These are phyloP conservation scores for Serendipita sp. DNA, from an alignment of 768 basidiomycete species.

Conservation along the genomic window DNA sequence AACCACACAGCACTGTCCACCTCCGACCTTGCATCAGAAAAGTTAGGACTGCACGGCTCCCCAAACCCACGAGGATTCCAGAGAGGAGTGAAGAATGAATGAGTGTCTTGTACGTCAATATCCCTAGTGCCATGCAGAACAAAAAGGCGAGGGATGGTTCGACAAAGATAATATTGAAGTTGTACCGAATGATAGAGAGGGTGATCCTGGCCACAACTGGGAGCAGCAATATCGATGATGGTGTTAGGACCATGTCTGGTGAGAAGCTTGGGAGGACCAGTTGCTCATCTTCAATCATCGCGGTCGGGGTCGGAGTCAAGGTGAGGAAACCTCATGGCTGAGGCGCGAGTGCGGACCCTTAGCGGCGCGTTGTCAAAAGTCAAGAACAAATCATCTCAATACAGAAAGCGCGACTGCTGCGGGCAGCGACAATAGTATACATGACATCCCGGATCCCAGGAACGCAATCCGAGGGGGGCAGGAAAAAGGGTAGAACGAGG, in stretches of 20 bases:
- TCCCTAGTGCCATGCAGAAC: background rate
- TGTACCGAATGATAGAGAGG: background rate
- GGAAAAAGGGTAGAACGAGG: background rate
- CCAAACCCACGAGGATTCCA: background rate
- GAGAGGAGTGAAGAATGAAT: background rate
- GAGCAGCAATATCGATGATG: background rate
- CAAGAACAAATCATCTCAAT: constrained; percentile 1
- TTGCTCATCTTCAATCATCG: constrained; percentile 4
- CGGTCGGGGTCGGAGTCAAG: background rate
- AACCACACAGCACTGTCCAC: constrained; percentile 2
- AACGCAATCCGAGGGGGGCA: background rate
- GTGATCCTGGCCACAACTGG: background rate
- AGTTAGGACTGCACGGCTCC: background rate
- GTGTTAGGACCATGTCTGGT: background rate
- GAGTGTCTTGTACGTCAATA: background rate
- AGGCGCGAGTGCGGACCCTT: background rate
- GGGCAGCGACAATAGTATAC: background rate
- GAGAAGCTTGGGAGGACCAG: background rate
- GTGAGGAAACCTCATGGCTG: background rate
- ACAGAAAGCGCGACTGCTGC: background rate
- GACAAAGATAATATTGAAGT: constrained; percentile 2
- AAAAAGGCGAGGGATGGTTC: background rate
- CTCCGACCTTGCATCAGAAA: background rate
- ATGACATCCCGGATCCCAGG: background rate
- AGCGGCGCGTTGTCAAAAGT: background rate